Base-by-base conservation (phyloP, 192 early-diverging fungal genomes). In the Coemansia sp. region DNA sequence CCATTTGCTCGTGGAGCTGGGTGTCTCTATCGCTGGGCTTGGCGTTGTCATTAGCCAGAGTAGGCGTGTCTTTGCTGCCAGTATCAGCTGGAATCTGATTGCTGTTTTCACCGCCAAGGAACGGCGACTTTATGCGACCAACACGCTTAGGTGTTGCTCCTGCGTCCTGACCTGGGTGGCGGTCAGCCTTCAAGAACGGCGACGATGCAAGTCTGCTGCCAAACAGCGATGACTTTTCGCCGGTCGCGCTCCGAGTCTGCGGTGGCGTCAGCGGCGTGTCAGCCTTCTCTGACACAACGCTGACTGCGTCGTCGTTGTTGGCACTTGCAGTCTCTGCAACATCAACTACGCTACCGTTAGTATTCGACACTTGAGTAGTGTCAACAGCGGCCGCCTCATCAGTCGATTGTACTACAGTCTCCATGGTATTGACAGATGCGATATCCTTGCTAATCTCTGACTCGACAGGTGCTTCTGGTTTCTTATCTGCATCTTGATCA, bases 181-280 rank as follows among this genome's bases (percentile, higher is more conserved):
- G 69, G 56, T 82, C 79, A 0, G 79, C 79, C 61, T 76, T 59
- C 17, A 82, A 47, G 69, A 82, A 82, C 11, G 79, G 79, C 25
- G 79, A 82, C 11, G 69, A 69, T 21, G 79, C 69, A 37, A 82
- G 69, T 7, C 63, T 61, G 48, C 54, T 62, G 21, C 79, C 73
- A 57, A 75, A 57, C 27, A 58, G 57, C 49, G 64, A 55, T 16
- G 52, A 27, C 53, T 81, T 81, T 9, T 81, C 78, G 22, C 43
- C 27, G 2, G 55, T 57, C 0, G 62, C 38, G 0, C 64, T 4
- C 56, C 64, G 72, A 43, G 52, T 52, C 51, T 80, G 68, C 1
- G 64, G 55, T 9, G 77, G 61, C n/a, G 59, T 59, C 11, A 45
- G 9, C 7, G 56, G 49, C 12, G 65, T 53, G n/a, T 39, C 61